These are phyloP conservation scores for Ceratocystis eucalypticola DNA, from an alignment of 2,329 filamentous ascomycete species.

Conservation along the genomic window DNA sequence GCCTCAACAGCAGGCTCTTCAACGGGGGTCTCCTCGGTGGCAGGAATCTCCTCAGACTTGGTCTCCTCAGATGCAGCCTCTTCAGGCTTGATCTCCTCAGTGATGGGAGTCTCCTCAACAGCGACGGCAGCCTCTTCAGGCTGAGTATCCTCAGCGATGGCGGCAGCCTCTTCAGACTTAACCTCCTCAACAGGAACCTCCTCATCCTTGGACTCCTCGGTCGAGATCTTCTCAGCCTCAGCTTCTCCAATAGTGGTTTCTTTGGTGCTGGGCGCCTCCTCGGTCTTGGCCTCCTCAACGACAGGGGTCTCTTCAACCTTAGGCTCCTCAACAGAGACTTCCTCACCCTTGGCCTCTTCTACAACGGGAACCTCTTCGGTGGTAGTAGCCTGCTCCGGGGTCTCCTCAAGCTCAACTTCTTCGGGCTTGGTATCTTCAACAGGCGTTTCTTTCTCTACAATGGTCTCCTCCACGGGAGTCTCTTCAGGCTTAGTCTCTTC, in stretches of 20 bases:
- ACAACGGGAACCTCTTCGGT: not conserved
- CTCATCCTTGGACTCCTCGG: not conserved
- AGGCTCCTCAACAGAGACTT: constrained; percentile 45
- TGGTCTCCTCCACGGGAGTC: constrained; percentile 43
- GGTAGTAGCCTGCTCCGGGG: not conserved
- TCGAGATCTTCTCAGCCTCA: constrained; percentile 3
- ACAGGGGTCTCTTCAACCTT: constrained; percentile 68
- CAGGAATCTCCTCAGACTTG: constrained; percentile 15
- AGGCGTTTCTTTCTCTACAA: not conserved
- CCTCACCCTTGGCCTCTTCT: constrained; percentile 40
- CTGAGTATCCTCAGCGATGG: constrained; percentile 40
- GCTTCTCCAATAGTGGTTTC: constrained; percentile 27
- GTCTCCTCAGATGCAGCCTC: constrained; percentile 42
- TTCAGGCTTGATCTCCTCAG: constrained; percentile 45
- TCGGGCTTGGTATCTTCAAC: constrained; percentile 34
- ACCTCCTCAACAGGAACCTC: constrained; percentile 11
- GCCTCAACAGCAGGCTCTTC: constrained; percentile 13
- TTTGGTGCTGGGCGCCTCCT: constrained; percentile 46
- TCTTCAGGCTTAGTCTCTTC: constrained; percentile 31
- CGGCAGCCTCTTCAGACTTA: constrained; percentile 31
- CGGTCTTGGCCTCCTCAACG: constrained; percentile 36
- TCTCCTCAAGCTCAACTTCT: not conserved
- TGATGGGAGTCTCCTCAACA: constrained; percentile 33
- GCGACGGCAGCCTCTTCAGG: constrained; percentile 30
- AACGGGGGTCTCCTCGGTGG: constrained; percentile 1